Conservation (phyloP, 495 filamentous ascomycete species). For the Trypethelium eluteriae region DNA sequence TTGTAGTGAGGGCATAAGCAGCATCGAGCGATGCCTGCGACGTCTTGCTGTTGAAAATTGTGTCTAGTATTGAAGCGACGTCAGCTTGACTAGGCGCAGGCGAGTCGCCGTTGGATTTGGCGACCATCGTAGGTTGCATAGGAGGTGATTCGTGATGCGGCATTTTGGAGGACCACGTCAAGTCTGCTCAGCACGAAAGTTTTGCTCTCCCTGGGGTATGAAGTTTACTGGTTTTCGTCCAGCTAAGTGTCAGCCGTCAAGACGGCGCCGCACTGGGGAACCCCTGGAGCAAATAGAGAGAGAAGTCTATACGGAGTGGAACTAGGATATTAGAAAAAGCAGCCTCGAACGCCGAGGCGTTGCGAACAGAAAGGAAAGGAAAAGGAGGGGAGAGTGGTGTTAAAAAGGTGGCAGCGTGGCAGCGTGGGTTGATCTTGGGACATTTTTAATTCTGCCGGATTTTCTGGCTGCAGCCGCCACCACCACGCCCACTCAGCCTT, state of each 20-base stretch:
- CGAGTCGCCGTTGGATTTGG: conserved; percentile 44
- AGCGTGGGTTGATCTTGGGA: neutral
- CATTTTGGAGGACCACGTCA: conserved; percentile 38
- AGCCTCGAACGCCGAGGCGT: neutral
- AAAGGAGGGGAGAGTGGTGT: neutral
- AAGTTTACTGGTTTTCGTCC: neutral
- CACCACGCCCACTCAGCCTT: neutral
- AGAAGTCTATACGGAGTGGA: neutral
- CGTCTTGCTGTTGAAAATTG: conserved; percentile 69
- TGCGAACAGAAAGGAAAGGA: neutral
- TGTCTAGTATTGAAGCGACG: conserved; percentile 61
- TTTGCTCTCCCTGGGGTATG: neutral
- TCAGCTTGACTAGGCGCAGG: conserved; percentile 57
- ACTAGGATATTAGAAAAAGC: neutral
- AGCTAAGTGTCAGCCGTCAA: conserved; percentile 2
- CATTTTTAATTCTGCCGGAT: conserved; percentile 3
- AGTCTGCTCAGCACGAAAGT: neutral
- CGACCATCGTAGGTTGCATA: conserved; percentile 51
- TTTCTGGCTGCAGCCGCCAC: neutral
- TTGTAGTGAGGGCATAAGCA: conserved; percentile 70
- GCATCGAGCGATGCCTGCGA: conserved; percentile 84
- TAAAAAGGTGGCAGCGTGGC: neutral
- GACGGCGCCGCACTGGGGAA: neutral
- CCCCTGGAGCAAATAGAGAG: neutral
- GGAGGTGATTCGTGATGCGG: conserved; percentile 57